Base-by-base conservation (phyloP, 2,329 filamentous ascomycete genomes). In the Magnaporthiopsis rhizophila region DNA sequence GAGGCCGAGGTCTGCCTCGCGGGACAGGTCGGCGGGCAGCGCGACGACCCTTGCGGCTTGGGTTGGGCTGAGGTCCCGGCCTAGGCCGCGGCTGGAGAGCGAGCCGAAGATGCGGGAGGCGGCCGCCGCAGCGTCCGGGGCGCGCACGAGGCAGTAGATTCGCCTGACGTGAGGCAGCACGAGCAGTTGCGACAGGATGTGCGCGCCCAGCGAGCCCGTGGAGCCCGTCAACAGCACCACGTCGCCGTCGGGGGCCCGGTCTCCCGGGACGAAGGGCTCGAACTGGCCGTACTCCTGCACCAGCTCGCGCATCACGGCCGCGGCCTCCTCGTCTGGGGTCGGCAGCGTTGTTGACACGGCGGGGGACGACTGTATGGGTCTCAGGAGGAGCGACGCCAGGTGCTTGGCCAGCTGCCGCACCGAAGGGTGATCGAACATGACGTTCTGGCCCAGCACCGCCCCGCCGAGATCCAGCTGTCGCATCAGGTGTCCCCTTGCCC, bases 201-300 rank as follows among this genome's bases (percentile, higher is more conserved):
- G 86, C 0, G 84, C 79, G 1, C 88, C 88, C 0, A 90, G 77
- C 1, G 86, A 87, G 0, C 88, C 88, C 0, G 88, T 90, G 0
- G 83, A 81, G 1, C 88, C 88, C 0, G 87, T 90, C 3, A 90
- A 72, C 1, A 67, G 38, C 64, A 69, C 58, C 38, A 72, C 69
- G 61, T 68, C 59, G 62, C 69, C 62, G 3, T 64, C 65, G 13
- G 61, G 61, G 21, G 61, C 28, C 50, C 66, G 59, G 13, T 67
- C 11, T 18, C 57, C 62, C 24, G 64, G 71, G 58, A 64, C 73
- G 72, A 24, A 63, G 45, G 7, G 69, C 64, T 57, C 13, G 66
- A 81, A 78, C 5, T 65, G 66, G 0, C 76, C 76, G 68, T 81
- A 80, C 64, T 76, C 78, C 6, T 73, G 68, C 61, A 84, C 77